These are phyloP conservation scores for Solanum medicagineum DNA, from an alignment of 257 asterid genomes.

Conservation along the genomic window DNA sequence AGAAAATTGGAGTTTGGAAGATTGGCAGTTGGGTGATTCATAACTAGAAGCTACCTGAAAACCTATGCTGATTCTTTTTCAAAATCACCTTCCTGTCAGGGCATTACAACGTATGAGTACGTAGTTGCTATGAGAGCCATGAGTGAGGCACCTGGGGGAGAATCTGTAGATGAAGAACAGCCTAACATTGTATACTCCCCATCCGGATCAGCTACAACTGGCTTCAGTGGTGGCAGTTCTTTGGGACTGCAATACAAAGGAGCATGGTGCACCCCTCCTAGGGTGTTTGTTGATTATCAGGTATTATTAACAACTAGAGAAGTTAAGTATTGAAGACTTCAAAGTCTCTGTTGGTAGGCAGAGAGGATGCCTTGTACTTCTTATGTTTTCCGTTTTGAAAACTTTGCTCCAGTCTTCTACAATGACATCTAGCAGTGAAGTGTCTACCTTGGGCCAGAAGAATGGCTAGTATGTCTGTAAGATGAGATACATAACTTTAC, in stretches of 20 bases:
- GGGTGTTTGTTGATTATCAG: constrained; percentile 96
- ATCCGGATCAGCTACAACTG: constrained; percentile 88
- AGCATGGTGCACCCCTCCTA: constrained; percentile 99
- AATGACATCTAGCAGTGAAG: background rate
- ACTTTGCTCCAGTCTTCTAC: background rate
- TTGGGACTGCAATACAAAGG: constrained; percentile 97
- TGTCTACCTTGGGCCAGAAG: background rate
- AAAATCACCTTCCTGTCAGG: constrained; percentile 29
- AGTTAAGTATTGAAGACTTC: background rate
- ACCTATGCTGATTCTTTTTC: background rate
- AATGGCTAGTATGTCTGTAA: background rate
- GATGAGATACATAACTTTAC: background rate
- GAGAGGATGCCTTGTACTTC: background rate
- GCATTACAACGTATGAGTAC: constrained; percentile 87
- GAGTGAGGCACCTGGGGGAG: constrained; percentile 89
- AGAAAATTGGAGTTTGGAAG: background rate
- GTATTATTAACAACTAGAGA: constrained; percentile 16
- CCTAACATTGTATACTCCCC: constrained; percentile 75
- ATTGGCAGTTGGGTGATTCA: background rate
- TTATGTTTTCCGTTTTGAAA: background rate
- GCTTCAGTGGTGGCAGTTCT: constrained; percentile 95
- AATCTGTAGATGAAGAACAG: constrained; percentile 67
- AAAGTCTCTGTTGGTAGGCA: background rate
- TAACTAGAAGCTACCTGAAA: constrained; percentile 3
- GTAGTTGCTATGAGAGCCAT: constrained; percentile 98